A percentile compares a stretch with the other conserved stretches of the same genome.
Evolutionary conservation across 257 asterid genomes (phyloP).

Genomic region (Lavandula angustifolia): DNA sequence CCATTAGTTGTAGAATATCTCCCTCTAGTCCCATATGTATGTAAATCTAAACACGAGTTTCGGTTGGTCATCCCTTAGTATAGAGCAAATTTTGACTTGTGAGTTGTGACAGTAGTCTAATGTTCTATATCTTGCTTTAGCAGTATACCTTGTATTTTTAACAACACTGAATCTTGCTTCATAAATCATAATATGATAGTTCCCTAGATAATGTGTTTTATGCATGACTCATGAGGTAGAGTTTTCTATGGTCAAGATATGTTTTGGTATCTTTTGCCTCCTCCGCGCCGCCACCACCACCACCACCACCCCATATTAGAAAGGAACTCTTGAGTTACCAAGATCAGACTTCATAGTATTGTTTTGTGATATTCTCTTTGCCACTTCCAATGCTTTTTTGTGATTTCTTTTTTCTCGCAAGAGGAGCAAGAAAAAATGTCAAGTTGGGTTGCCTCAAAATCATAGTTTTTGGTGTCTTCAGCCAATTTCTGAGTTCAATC

Average conservation of each 20-base stretch:
- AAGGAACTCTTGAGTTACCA: background rate
- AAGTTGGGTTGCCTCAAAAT: background rate
- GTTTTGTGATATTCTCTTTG: background rate
- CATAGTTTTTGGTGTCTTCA: background rate
- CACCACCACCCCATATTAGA: background rate
- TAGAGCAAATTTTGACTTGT: constrained; percentile 48
- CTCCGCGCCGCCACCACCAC: background rate
- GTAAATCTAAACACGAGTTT: constrained; percentile 36
- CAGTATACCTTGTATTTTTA: constrained; percentile 18
- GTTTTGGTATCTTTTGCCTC: background rate
- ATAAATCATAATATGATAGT: background rate
- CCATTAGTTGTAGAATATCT: constrained; percentile 38
- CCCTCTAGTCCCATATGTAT: constrained; percentile 33
- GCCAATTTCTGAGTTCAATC: too few species aligned
- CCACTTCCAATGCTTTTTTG: too few species aligned
- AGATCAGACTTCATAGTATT: too few species aligned
- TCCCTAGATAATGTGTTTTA: background rate
- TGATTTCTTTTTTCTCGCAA: background rate
- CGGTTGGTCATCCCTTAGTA: constrained; percentile 46
- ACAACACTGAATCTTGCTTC: constrained; percentile 16
- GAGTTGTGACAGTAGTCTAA: constrained; percentile 4
- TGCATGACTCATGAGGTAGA: background rate
- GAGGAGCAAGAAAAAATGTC: too few species aligned
- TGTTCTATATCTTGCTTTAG: background rate
- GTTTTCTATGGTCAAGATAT: background rate